A percentile compares a stretch with the other conserved stretches of the same genome.
Conservation (phyloP, 2,329 filamentous ascomycete genomes). For the Fusarium mundagurra region DNA sequence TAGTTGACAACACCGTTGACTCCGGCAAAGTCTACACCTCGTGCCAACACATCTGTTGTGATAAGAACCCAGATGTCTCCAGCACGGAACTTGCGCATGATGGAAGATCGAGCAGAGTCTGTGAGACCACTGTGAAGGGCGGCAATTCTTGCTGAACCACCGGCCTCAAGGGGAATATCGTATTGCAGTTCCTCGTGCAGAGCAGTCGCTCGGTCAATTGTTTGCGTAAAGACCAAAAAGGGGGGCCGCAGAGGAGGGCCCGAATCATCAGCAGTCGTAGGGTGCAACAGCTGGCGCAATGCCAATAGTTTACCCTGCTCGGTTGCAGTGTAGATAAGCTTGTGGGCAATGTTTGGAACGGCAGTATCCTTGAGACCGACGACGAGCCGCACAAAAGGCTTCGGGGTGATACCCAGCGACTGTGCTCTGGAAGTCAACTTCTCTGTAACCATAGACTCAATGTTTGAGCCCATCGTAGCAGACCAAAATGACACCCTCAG, state of each 20-base stretch:
- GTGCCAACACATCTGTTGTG: slow-evolving; percentile 91
- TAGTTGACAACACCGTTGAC: slow-evolving; percentile 98
- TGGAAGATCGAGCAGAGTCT: slow-evolving; percentile 75
- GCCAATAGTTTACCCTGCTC: slow-evolving; percentile 94
- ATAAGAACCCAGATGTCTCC: slow-evolving; percentile 97
- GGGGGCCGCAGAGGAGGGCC: slow-evolving; percentile 78
- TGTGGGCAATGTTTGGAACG: slow-evolving; percentile 90
- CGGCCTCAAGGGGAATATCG: slow-evolving; percentile 90
- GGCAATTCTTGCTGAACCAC: slow-evolving; percentile 84
- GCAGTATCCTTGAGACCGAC: slow-evolving; percentile 97
- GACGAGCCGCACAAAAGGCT: slow-evolving; percentile 80
- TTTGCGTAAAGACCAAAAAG: slow-evolving; percentile 96
- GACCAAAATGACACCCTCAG: slow-evolving; percentile 89
- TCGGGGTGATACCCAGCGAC: slow-evolving; percentile 49
- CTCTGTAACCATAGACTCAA: slow-evolving; percentile 81
- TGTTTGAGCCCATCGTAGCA: slow-evolving; percentile 94
- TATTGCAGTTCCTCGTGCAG: slow-evolving; percentile 91
- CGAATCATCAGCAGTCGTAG: slow-evolving; percentile 65
- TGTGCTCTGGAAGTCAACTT: slow-evolving; percentile 68
- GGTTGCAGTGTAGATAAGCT: slow-evolving; percentile 88
- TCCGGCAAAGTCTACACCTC: slow-evolving; percentile 93
- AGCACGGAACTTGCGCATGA: slow-evolving; percentile 90
- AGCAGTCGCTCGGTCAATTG: slow-evolving; percentile 88
- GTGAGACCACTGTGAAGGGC: slow-evolving; percentile 90
- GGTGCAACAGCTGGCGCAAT: slow-evolving; percentile 87